A percentile compares a stretch with the other conserved stretches of the same genome.
Evolutionary conservation across 108 stramenopile species (phyloP).

Genomic region (Skeletonema grethae): DNA sequence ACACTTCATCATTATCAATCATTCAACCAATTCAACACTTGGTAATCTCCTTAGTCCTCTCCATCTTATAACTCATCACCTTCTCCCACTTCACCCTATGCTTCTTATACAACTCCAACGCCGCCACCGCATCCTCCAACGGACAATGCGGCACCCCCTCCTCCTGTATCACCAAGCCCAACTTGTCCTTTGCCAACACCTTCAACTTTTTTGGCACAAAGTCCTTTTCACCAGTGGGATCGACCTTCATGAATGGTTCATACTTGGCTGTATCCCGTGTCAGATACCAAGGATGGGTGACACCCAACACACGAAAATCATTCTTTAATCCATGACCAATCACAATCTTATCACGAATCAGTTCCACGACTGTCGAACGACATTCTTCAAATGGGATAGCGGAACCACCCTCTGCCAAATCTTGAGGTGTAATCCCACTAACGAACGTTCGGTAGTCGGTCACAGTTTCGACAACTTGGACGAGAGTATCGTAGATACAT

Average conservation of each 20-base stretch:
- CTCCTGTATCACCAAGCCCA: slow-evolving; percentile 64
- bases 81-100: slow-evolving; percentile 77
- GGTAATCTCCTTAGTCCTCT: slow-evolving; percentile 53
- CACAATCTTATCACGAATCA: slow-evolving; percentile 82
- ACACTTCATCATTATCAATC: no score
- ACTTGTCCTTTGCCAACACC: slow-evolving; percentile 70
- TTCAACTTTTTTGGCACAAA: slow-evolving; percentile 70
- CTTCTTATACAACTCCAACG: slow-evolving; percentile 79
- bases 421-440: slow-evolving; percentile 60
- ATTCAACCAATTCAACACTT: neutral
- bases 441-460: slow-evolving; percentile 89
- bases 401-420: neutral
- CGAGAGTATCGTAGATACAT: slow-evolving; percentile 72
- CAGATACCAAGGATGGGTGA: slow-evolving; percentile 78
- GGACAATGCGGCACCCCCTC: slow-evolving; percentile 67
- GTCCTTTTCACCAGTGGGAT: slow-evolving; percentile 13
- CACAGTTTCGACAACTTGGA: slow-evolving; percentile 75
- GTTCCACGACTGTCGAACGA: slow-evolving; percentile 57
- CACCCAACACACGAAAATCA: slow-evolving; percentile 76
- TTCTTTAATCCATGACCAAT: slow-evolving; percentile 91
- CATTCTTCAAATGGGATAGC: slow-evolving; percentile 68
- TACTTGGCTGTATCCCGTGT: slow-evolving; percentile 89
- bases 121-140: slow-evolving; percentile 78
- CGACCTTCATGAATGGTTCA: slow-evolving; percentile 64
- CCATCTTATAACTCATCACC: slow-evolving; percentile 70